Conservation (phyloP, 768 basidiomycete species). For the Panaeolus cyanescens region DNA sequence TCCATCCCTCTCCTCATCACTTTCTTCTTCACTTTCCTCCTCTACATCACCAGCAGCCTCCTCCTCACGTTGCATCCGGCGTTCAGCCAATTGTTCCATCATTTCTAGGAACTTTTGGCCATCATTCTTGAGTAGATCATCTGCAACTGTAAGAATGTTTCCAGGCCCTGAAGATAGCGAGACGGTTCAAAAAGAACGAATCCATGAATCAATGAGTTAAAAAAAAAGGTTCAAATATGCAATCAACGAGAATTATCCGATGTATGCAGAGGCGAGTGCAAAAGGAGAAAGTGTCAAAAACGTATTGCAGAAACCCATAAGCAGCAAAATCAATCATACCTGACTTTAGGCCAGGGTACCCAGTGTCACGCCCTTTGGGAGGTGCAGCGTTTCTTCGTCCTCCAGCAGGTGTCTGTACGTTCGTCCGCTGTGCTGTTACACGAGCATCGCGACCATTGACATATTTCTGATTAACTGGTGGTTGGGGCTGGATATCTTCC, state of each 20-base stretch:
- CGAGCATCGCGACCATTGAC: slow-evolving; percentile 17
- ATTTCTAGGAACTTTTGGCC: slow-evolving; percentile 99
- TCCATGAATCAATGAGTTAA: neutral
- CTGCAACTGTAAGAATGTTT: slow-evolving; percentile 97
- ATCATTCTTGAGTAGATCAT: slow-evolving; percentile 97
- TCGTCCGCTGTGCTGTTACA: slow-evolving; percentile 4
- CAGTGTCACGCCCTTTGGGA: slow-evolving; percentile 1
- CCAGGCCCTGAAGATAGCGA: slow-evolving; percentile 59
- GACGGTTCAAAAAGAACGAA: slow-evolving; percentile 2
- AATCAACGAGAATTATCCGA: neutral
- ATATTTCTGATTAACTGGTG: slow-evolving; percentile 37
- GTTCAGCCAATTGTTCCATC: slow-evolving; percentile 99
- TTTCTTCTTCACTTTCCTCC: slow-evolving; percentile 49
- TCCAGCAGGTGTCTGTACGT: slow-evolving; percentile 13
- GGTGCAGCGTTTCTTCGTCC: slow-evolving; percentile 29
- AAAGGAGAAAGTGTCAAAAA: slow-evolving; percentile 2
- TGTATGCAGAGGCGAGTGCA: neutral
- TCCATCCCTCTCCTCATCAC: slow-evolving; percentile 54
- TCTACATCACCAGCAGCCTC: slow-evolving; percentile 47
- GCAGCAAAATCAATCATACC: neutral
- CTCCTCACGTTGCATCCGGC: slow-evolving; percentile 90
- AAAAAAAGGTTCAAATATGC: neutral
- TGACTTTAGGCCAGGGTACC: slow-evolving; percentile 1
- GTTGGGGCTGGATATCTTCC: slow-evolving; percentile 27
- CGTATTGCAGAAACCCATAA: neutral